Evolutionary conservation across 805 yeast species (phyloP), one percentile per base, ranked within the genome.

Genomic region (Ogataea zsoltii): DNA sequence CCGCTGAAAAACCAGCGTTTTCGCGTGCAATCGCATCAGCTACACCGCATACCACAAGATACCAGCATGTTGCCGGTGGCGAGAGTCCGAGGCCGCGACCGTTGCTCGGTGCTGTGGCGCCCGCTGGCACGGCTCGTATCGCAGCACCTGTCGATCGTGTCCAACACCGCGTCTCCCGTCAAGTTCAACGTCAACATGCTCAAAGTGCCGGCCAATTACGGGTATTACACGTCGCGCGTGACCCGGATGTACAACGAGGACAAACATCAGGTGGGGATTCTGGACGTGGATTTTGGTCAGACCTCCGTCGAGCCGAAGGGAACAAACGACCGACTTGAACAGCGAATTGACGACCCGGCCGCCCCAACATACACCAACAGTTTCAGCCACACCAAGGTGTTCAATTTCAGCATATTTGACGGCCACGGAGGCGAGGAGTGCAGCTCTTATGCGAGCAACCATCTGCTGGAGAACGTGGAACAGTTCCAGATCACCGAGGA

Each of bases 371-470:
- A 57, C 36, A 35, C 39, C 33, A 41, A 48, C 25, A 12, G 32
- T 7, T 51, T 34, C 29, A 16, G 34, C 11, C 38, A 50, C 29
- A 44, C 48, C 2, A 55, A 68, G 41, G 80, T 83, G 15, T 86
- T 92, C 67, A 80, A 79, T 53, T 82, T 88, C 57, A 79, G 80
- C 37, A 76, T 94, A 1, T 90, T 87, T 64, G 99, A 94, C 67
- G 99, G 99, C 9, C 99, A 94, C 67, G 99, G 98, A 7, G 96
- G 96, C 17, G 74, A 72, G 18, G 82, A 83, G 43, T 88, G 96
- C 56, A 75, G 90, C 37, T 74, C 70, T 18, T 85, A 76, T 57
- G 69, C 91, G 11, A 67, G 74, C 16, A 65, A 72, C 3, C 70
- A 80, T 44, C 70, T 94, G 25, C 81, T 74, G 44, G 61, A 59